These are phyloP conservation scores for Calendula officinalis DNA, from an alignment of 129 eudicot genomes.

Conservation along the genomic window DNA sequence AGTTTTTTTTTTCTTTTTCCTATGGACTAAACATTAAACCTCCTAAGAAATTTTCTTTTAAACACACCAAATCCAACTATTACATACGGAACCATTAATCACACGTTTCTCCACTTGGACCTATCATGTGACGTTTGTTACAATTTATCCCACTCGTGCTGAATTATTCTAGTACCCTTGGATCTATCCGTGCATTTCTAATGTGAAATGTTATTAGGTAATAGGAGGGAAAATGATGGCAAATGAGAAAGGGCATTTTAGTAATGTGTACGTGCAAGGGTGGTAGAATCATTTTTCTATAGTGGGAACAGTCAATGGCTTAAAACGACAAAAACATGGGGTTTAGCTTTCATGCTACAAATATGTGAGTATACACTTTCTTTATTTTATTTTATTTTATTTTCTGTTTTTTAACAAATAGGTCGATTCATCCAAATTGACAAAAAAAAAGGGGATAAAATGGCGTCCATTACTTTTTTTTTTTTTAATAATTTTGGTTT, in stretches of 20 bases:
- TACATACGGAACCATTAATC: too few species aligned
- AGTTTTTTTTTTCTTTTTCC: too few species aligned
- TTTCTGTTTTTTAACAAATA: neutral
- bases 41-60: too few species aligned
- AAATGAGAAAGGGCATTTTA: constrained; percentile 1
- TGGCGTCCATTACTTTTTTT: constrained; percentile 18
- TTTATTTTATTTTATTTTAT: neutral
- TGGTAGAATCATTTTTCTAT: neutral
- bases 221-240: neutral
- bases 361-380: too few species aligned
- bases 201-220: too few species aligned
- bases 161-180: too few species aligned
- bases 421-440: constrained; percentile 16
- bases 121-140: too few species aligned
- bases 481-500: constrained; percentile 7
- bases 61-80: too few species aligned
- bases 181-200: too few species aligned
- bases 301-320: constrained; percentile 16
- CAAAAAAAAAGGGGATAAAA: constrained; percentile 14
- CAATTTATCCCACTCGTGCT: too few species aligned
- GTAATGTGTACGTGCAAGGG: neutral
- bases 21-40: too few species aligned
- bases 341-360: constrained; percentile 16
- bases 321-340: constrained; percentile 12
- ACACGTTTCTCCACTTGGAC: too few species aligned